Evolutionary conservation across 1,284 basidiomycete genomes (phyloP).

Genomic region (Ganoderma boninense): DNA sequence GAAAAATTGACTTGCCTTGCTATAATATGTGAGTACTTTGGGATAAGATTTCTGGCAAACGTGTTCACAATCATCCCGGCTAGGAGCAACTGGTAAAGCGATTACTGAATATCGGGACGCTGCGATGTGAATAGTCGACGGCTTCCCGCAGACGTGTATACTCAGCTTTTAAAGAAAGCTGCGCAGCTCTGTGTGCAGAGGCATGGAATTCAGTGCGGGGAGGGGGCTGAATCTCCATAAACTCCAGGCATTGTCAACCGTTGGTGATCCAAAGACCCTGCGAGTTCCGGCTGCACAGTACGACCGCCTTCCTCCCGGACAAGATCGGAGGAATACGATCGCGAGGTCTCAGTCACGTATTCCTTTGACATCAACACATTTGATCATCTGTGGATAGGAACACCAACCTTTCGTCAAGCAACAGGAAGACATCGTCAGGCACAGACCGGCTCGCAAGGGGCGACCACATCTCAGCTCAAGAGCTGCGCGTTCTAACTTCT

Average conservation of each 20-base stretch:
- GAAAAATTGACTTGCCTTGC: not conserved
- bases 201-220: not conserved
- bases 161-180: not conserved
- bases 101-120: not conserved
- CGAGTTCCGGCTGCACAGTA: conserved; percentile 13
- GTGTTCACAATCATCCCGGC: not conserved
- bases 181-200: not conserved
- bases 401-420: conserved; percentile 12
- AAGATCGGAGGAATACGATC: conserved; percentile 16
- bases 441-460: conserved; percentile 17
- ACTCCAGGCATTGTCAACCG: not conserved
- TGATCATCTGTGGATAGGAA: conserved; percentile 18
- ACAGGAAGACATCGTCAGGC: conserved; percentile 17
- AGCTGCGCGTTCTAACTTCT: too few relatives aligned
- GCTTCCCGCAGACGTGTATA: too few relatives aligned
- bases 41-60: not conserved
- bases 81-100: not conserved
- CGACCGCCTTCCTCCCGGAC: conserved; percentile 13
- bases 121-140: too few relatives aligned
- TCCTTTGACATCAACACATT: conserved; percentile 18
- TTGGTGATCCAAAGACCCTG: not conserved
- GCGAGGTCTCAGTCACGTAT: conserved; percentile 16
- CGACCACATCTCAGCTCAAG: not conserved
- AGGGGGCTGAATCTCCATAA: not conserved
- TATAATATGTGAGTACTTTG: not conserved